phyloP scores from a whole-genome alignment of 352 stramenopile species.

The Phytopythium cucurbitacearum region DNA sequence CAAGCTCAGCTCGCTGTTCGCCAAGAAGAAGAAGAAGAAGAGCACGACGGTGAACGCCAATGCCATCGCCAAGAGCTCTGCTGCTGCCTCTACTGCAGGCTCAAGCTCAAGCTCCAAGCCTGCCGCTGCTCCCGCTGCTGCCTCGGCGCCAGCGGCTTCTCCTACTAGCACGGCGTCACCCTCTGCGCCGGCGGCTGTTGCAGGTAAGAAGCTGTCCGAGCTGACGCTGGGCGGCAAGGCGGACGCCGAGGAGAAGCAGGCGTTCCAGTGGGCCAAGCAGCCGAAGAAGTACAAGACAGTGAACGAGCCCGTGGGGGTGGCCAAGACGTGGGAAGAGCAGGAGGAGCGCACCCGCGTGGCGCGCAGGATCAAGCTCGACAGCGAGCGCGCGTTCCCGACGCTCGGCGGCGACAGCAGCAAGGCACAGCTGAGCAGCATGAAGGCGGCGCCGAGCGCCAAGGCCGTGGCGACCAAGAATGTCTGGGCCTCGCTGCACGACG shows the following conservation, averaged over 20 bases:
- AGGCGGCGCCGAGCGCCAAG: conserved; percentile 43
- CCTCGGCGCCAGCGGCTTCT: conserved; percentile 2
- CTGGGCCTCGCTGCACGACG: conserved; percentile 62
- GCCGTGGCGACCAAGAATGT: conserved; percentile 69
- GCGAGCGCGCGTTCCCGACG: conserved; percentile 74
- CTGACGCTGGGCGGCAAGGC: conserved; percentile 55
- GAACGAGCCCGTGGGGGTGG: conserved; percentile 42
- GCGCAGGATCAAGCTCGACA: conserved; percentile 61
- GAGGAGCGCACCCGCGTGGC: conserved; percentile 62
- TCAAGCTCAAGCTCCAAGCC: background rate
- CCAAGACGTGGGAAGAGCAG: conserved; percentile 67
- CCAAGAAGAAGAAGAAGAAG: conserved; percentile 84
- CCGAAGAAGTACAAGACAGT: conserved; percentile 82
- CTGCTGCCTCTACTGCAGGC: conserved; percentile 10
- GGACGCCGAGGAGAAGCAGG: conserved; percentile 31
- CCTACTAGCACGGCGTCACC: conserved; percentile 13
- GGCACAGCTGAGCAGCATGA: conserved; percentile 59
- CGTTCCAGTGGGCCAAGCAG: conserved; percentile 82
- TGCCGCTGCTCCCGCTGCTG: conserved; percentile 9
- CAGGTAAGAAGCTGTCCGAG: conserved; percentile 57
- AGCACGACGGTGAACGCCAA: conserved; percentile 76
- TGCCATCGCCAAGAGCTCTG: conserved; percentile 62
- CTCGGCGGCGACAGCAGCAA: conserved; percentile 48
- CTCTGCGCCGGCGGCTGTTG: conserved; percentile 7
- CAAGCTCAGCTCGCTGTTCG: conserved; percentile 83